These are phyloP conservation scores for Fusarium poae DNA, from an alignment of 2,329 filamentous ascomycete genomes.

Conservation along the genomic window DNA sequence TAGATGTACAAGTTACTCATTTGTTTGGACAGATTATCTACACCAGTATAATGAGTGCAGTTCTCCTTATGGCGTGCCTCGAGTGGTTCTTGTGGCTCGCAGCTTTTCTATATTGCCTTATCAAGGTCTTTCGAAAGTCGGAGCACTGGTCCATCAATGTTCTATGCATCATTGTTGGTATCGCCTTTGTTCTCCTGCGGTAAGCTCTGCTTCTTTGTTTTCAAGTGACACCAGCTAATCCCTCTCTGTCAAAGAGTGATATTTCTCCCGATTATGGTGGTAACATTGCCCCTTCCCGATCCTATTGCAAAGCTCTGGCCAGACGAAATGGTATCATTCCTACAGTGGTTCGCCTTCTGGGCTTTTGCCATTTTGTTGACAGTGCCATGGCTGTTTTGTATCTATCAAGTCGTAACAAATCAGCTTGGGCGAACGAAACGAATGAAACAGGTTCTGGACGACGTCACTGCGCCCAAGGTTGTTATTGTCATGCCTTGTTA, in stretches of 20 bases:
- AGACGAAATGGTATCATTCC: slow-evolving; percentile 71
- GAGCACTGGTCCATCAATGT: slow-evolving; percentile 87
- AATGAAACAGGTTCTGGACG: slow-evolving; percentile 87
- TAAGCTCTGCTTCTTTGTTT: slow-evolving; percentile 56
- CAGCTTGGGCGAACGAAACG: slow-evolving; percentile 84
- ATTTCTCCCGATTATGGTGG: slow-evolving; percentile 93
- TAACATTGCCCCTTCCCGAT: slow-evolving; percentile 85
- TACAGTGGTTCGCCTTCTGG: slow-evolving; percentile 98
- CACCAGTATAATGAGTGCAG: slow-evolving; percentile 80
- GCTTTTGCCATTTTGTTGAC: slow-evolving; percentile 87
- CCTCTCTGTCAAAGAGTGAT: slow-evolving; percentile 69
- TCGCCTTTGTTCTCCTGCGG: slow-evolving; percentile 81
- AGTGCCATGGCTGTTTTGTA: slow-evolving; percentile 91
- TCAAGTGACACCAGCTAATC: neutral
- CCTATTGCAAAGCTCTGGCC: slow-evolving; percentile 82
- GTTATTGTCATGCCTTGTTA: slow-evolving; percentile 98
- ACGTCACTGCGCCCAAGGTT: slow-evolving; percentile 88
- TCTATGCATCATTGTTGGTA: slow-evolving; percentile 80
- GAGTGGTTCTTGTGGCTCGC: slow-evolving; percentile 96
- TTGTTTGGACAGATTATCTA: slow-evolving; percentile 78
- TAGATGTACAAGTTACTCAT: slow-evolving; percentile 1
- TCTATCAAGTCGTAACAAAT: slow-evolving; percentile 91
- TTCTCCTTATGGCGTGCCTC: slow-evolving; percentile 86
- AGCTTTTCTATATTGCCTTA: slow-evolving; percentile 92
- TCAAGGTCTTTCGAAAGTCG: slow-evolving; percentile 90